These are phyloP conservation scores for Pythium aquatile DNA, from an alignment of 352 stramenopile genomes.

Conservation along the genomic window DNA sequence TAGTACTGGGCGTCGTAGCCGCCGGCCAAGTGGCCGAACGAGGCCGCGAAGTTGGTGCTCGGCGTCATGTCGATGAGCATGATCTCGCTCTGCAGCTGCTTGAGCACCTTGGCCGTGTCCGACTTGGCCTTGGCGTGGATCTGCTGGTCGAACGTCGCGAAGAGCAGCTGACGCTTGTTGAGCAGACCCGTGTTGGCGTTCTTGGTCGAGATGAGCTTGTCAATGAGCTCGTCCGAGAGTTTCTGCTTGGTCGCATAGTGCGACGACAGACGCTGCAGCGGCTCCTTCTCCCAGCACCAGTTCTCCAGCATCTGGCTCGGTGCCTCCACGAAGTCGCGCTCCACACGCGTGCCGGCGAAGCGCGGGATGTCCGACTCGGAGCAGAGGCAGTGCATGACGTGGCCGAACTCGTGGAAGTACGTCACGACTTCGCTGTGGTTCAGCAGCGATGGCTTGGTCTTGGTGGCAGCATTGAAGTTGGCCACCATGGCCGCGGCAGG, in stretches of 20 bases:
- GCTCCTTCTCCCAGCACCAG: slow-evolving; percentile 88
- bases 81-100: slow-evolving; percentile 83
- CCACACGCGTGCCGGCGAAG: slow-evolving; percentile 75
- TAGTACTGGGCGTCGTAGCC: slow-evolving; percentile 84
- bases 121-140: slow-evolving; percentile 82
- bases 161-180: slow-evolving; percentile 84
- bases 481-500: slow-evolving; percentile 88
- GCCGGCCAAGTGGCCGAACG: slow-evolving; percentile 80
- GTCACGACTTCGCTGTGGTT: slow-evolving; percentile 87
- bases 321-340: slow-evolving; percentile 90
- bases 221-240: slow-evolving; percentile 79
- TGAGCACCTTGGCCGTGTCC: slow-evolving; percentile 75
- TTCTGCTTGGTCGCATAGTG: slow-evolving; percentile 82
- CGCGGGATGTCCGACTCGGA: slow-evolving; percentile 75
- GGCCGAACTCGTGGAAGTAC: slow-evolving; percentile 89
- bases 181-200: slow-evolving; percentile 80
- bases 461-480: slow-evolving; percentile 85
- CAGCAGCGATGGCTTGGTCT: slow-evolving; percentile 75
- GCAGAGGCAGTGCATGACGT: slow-evolving; percentile 91
- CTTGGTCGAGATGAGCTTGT: slow-evolving; percentile 83
- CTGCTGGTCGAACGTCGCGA: slow-evolving; percentile 83
- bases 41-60: slow-evolving; percentile 80
- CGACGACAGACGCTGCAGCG: slow-evolving; percentile 81
- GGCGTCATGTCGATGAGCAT: slow-evolving; percentile 87
- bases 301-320: slow-evolving; percentile 92